Evolutionary conservation across 2,329 filamentous ascomycete species (phyloP).

Genomic region (Blastomyces gilchristii): DNA sequence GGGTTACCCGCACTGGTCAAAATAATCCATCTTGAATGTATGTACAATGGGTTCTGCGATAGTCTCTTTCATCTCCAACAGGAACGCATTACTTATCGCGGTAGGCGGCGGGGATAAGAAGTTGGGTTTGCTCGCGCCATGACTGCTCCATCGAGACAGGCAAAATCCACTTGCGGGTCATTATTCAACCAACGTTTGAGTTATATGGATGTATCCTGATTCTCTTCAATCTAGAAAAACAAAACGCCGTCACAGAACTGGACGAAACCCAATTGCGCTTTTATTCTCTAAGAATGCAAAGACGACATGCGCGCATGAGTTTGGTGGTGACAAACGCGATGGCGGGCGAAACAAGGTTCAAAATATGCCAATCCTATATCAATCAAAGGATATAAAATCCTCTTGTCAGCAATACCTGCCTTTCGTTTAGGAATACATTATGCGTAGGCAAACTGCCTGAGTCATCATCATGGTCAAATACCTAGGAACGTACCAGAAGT

Average conservation of each 20-base stretch:
- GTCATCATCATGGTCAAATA: neutral
- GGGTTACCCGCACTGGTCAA: too few species aligned
- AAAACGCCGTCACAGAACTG: neutral
- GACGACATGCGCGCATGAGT: neutral
- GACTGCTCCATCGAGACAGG: too few species aligned
- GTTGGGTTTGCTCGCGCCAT: too few species aligned
- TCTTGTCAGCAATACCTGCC: constrained; percentile 7
- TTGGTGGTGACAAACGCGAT: neutral
- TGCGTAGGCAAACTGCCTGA: neutral
- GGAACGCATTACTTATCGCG: too few species aligned
- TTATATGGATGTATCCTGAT: too few species aligned
- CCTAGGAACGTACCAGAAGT: neutral
- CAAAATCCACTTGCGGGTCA: too few species aligned
- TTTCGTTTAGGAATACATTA: neutral
- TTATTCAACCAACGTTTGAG: too few species aligned
- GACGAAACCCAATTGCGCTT: neutral
- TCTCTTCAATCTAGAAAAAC: neutral
- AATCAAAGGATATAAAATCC: neutral
- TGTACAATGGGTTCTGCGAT: too few species aligned
- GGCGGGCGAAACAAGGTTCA: neutral
- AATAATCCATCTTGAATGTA: too few species aligned
- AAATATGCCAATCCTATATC: neutral
- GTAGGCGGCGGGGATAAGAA: too few species aligned
- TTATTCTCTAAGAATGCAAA: neutral
- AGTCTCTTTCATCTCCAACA: too few species aligned